phyloP scores from a whole-genome alignment of 176 grass and related monocot genomes.

The Hsuehochloa calcarea region DNA sequence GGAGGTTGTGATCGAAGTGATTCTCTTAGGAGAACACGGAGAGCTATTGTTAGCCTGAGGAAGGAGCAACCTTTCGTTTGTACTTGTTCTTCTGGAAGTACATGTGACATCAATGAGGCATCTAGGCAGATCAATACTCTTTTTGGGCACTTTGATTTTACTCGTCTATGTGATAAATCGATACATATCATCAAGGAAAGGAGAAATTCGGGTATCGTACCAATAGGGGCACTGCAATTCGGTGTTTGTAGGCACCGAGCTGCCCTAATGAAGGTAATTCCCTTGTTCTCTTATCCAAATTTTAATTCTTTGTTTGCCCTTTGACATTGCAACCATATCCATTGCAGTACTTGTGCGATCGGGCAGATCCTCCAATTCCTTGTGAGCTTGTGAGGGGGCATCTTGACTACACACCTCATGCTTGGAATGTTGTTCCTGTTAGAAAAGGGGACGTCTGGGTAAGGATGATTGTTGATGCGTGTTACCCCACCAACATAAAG shows the following conservation, averaged over 20 bases:
- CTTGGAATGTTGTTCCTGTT: constrained; percentile 90
- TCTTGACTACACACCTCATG: constrained; percentile 96
- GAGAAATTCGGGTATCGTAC: constrained; percentile 87
- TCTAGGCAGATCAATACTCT: constrained; percentile 36
- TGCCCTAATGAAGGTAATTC: constrained; percentile 89
- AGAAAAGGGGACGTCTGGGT: constrained; percentile 62
- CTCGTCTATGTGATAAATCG: constrained; percentile 62
- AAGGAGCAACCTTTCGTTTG: constrained; percentile 95
- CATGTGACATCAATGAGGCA: constrained; percentile 33
- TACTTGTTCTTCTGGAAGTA: constrained; percentile 65
- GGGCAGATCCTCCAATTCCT: constrained; percentile 85
- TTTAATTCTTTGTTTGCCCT: constrained; percentile 1
- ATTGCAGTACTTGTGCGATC: constrained; percentile 91
- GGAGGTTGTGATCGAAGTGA: constrained; percentile 83
- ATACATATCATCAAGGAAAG: constrained; percentile 81
- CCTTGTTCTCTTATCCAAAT: not conserved
- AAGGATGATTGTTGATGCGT: constrained; percentile 94
- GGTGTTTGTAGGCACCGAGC: constrained; percentile 98
- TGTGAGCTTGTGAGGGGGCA: constrained; percentile 95
- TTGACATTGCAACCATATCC: constrained; percentile 27
- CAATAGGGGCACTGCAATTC: constrained; percentile 74
- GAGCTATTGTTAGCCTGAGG: constrained; percentile 69
- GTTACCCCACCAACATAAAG: constrained; percentile 89
- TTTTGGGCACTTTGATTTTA: constrained; percentile 49
- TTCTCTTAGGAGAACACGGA: constrained; percentile 63